Percentiles rank a stretch among this genome's conserved stretches.
phyloP scores from a whole-genome alignment of 805 yeast genomes.

The Cyberlindnera galapagoensis region DNA sequence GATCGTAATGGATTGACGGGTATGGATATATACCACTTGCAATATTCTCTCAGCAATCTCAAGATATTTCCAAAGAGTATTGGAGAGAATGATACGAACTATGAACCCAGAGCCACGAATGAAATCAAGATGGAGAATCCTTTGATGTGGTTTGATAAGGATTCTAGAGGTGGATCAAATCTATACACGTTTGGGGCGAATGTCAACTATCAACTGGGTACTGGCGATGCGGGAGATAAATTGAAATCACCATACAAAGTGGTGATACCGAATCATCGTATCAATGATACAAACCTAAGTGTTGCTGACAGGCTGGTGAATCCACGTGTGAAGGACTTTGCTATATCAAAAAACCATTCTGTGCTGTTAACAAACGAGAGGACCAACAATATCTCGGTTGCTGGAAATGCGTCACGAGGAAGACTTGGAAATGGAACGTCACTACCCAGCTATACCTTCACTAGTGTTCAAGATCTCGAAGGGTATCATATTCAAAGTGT shows the following conservation, averaged over 20 bases:
- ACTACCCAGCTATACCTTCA: conserved; percentile 37
- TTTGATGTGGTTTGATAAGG: conserved; percentile 35
- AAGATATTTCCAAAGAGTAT: conserved; percentile 38
- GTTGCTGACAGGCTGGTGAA: conserved; percentile 26
- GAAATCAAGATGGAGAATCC: conserved; percentile 4
- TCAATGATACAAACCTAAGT: conserved; percentile 7
- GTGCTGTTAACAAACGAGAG: conserved; percentile 46
- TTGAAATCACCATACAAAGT: conserved; percentile 34
- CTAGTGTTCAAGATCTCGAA: conserved; percentile 33
- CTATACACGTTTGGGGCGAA: conserved; percentile 59
- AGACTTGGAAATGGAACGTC: conserved; percentile 55
- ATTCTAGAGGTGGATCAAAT: conserved; percentile 47
- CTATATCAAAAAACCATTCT: conserved; percentile 62
- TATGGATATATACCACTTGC: conserved; percentile 43
- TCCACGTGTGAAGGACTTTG: conserved; percentile 42
- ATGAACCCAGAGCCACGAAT: conserved; percentile 11
- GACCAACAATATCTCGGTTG: conserved; percentile 41
- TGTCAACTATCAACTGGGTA: conserved; percentile 54
- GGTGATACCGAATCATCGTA: conserved; percentile 18
- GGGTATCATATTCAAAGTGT: conserved; percentile 29
- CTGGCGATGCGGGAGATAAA: conserved; percentile 56
- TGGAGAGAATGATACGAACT: conserved; percentile 20
- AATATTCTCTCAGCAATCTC: conserved; percentile 36
- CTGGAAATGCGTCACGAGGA: conserved; percentile 69
- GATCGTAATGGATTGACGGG: conserved; percentile 75